These are phyloP conservation scores for Nicotiana attenuata DNA, from an alignment of 257 asterid genomes.

Conservation along the genomic window DNA sequence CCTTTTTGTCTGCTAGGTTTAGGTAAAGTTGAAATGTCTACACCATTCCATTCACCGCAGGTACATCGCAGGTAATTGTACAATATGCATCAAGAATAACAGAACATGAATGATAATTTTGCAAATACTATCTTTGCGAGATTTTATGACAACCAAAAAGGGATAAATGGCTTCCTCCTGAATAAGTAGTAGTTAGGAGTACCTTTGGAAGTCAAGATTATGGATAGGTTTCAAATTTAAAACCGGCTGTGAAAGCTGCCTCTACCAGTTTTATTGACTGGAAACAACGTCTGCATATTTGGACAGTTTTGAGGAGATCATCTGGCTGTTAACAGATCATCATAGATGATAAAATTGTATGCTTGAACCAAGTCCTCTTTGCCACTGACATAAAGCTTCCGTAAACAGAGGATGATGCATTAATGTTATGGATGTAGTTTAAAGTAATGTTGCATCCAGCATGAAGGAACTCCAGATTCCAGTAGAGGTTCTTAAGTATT, in stretches of 20 bases:
- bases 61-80: slow-evolving; percentile 44
- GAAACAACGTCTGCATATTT: not conserved
- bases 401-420: not conserved
- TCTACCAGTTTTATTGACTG: not conserved
- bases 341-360: not conserved
- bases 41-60: slow-evolving; percentile 73
- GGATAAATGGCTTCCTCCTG: too few species aligned
- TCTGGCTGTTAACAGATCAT: not conserved
- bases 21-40: slow-evolving; percentile 65
- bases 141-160: not conserved
- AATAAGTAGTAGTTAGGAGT: not conserved
- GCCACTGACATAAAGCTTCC: not conserved
- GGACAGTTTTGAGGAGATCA: not conserved
- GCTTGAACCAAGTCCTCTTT: not conserved
- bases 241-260: not conserved
- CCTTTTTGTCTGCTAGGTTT: slow-evolving; percentile 45
- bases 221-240: not conserved
- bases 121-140: not conserved
- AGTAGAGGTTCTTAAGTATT: not conserved
- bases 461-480: not conserved
- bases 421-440: slow-evolving; percentile 1
- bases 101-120: slow-evolving; percentile 7
- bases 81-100: not conserved
- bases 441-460: not conserved
- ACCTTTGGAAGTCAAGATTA: slow-evolving; percentile 1